These are phyloP conservation scores for Cinnamomum chago DNA, from an alignment of 164 flowering plant species.

Conservation along the genomic window DNA sequence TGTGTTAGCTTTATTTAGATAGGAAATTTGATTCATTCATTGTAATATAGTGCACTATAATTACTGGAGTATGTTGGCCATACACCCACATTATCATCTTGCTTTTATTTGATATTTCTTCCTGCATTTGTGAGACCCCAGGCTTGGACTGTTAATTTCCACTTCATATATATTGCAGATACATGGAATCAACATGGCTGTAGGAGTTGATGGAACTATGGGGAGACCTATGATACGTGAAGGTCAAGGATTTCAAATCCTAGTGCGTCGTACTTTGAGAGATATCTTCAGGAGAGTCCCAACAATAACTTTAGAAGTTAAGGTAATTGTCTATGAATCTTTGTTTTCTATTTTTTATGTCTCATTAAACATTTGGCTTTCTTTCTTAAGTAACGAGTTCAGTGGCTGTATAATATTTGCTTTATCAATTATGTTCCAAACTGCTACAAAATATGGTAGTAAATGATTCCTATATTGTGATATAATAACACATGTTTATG, in stretches of 20 bases:
- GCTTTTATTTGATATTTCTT: neutral
- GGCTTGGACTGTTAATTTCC: neutral
- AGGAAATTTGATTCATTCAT: no score
- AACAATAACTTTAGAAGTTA: constrained; percentile 73
- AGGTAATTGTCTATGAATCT: constrained; percentile 37
- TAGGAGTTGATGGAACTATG: constrained; percentile 68
- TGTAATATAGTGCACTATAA: no score
- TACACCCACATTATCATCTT: neutral
- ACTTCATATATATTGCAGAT: constrained; percentile 43
- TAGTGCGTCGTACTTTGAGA: constrained; percentile 82
- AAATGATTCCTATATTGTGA: no score
- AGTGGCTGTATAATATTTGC: no score
- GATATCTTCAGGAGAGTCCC: constrained; percentile 96
- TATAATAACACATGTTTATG: no score
- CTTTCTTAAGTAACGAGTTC: no score
- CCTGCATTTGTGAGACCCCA: neutral
- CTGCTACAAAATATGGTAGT: no score
- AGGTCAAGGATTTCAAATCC: constrained; percentile 70
- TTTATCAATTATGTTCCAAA: no score
- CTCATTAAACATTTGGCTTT: neutral
- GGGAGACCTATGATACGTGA: constrained; percentile 89
- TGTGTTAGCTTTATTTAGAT: no score
- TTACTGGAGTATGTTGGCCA: neutral
- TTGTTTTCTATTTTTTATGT: neutral
- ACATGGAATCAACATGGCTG: constrained; percentile 85